phyloP scores from a whole-genome alignment of 1,139 yeast species.

The Geotrichum aggregatum region DNA sequence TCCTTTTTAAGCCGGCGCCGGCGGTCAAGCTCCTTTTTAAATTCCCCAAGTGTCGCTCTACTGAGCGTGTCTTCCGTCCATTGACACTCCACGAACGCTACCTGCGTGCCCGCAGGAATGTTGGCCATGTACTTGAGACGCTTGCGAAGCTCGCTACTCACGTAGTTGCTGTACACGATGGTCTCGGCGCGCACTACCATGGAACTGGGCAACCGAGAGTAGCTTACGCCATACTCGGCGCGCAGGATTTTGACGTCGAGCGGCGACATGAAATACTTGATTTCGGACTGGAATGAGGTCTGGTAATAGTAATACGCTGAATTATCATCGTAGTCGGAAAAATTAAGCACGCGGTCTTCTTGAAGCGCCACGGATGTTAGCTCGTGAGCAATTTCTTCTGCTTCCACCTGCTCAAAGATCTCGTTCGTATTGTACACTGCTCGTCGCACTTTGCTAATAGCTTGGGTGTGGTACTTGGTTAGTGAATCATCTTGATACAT shows the following conservation, averaged over 20 bases:
- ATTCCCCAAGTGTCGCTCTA: conserved; percentile 30
- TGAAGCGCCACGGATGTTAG: background rate
- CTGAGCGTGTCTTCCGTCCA: conserved; percentile 49
- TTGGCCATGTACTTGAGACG: conserved; percentile 74
- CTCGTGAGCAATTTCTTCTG: conserved; percentile 1
- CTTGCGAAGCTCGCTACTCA: conserved; percentile 52
- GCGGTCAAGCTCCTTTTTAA: conserved; percentile 56
- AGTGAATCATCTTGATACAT: conserved; percentile 15
- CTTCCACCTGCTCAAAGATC: conserved; percentile 3
- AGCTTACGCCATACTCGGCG: conserved; percentile 53
- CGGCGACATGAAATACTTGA: conserved; percentile 67
- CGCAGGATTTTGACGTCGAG: conserved; percentile 73
- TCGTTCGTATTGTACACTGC: conserved; percentile 4
- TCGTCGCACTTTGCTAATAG: conserved; percentile 7
- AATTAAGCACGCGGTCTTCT: background rate
- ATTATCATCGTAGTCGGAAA: conserved; percentile 32
- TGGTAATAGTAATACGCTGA: conserved; percentile 61
- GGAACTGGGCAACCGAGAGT: conserved; percentile 61
- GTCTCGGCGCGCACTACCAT: conserved; percentile 64
- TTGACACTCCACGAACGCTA: conserved; percentile 81
- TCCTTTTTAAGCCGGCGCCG: conserved; percentile 53
- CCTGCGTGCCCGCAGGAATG: conserved; percentile 76
- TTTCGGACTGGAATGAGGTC: conserved; percentile 63
- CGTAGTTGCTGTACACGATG: conserved; percentile 57
- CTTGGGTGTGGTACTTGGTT: conserved; percentile 10